Conservation (phyloP, 768 basidiomycete genomes). For the Termitomyces sp. region DNA sequence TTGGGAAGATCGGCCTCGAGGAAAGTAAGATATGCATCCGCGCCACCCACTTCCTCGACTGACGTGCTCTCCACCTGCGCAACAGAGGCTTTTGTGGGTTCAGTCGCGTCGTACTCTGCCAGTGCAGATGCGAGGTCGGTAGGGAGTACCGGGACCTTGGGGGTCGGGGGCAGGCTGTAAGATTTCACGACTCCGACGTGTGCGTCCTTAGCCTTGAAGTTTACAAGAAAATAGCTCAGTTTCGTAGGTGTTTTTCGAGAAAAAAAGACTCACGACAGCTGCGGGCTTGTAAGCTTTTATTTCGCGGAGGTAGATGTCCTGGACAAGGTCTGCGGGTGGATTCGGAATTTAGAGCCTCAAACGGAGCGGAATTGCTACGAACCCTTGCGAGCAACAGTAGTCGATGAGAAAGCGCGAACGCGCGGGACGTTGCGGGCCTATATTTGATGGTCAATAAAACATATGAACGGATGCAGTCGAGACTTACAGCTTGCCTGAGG, state of each 20-base stretch:
- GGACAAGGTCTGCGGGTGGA: conserved; percentile 76
- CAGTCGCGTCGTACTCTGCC: conserved; percentile 77
- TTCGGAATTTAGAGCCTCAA: conserved; percentile 32
- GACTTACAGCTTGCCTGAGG: conserved; percentile 61
- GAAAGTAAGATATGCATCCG: conserved; percentile 77
- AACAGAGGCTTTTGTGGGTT: conserved; percentile 56
- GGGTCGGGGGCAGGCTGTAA: conserved; percentile 72
- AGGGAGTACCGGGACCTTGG: conserved; percentile 75
- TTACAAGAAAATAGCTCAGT: background rate
- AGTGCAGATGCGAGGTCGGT: conserved; percentile 87
- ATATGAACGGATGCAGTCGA: background rate
- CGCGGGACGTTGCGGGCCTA: conserved; percentile 56
- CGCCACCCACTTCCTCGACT: conserved; percentile 50
- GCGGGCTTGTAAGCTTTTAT: conserved; percentile 87
- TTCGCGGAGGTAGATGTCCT: conserved; percentile 90
- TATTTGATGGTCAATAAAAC: background rate
- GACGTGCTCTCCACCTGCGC: conserved; percentile 29
- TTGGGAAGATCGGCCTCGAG: conserved; percentile 69
- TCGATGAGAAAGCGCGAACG: conserved; percentile 58
- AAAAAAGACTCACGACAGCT: conserved; percentile 52
- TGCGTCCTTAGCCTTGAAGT: conserved; percentile 77
- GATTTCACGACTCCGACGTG: conserved; percentile 85
- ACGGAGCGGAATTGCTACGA: conserved; percentile 19
- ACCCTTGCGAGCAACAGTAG: conserved; percentile 66
- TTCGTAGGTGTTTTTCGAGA: background rate